Evolutionary conservation across 2,329 filamentous ascomycete species (phyloP).

Genomic region (Scorias spongiosa): DNA sequence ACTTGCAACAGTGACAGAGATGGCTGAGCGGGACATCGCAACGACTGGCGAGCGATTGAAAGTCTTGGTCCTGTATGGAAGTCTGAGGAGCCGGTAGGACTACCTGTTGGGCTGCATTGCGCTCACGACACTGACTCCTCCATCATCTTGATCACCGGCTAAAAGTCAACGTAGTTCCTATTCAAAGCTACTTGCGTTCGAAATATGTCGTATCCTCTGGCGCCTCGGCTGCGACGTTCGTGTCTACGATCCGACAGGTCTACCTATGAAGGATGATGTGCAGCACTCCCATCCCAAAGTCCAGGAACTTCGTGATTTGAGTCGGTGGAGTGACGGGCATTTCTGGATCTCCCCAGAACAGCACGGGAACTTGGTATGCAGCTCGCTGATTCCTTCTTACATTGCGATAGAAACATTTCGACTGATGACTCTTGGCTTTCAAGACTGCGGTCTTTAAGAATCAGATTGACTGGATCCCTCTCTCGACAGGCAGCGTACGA

Average conservation of each 20-base stretch:
- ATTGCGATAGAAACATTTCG: background rate
- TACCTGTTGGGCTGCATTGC: slow-evolving; percentile 17
- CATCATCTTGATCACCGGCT: background rate
- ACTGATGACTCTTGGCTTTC: slow-evolving; percentile 1
- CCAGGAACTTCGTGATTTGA: slow-evolving; percentile 45
- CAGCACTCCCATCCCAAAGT: slow-evolving; percentile 45
- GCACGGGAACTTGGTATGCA: slow-evolving; percentile 43
- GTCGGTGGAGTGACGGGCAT: slow-evolving; percentile 50
- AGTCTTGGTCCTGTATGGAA: slow-evolving; percentile 47
- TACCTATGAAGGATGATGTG: slow-evolving; percentile 49
- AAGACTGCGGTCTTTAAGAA: slow-evolving; percentile 53
- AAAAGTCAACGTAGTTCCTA: slow-evolving; percentile 34
- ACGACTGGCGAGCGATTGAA: slow-evolving; percentile 30
- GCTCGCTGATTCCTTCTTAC: slow-evolving; percentile 7
- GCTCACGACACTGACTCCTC: background rate
- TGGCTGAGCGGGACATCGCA: slow-evolving; percentile 35
- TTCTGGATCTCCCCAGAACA: slow-evolving; percentile 52
- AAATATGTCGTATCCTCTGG: slow-evolving; percentile 44
- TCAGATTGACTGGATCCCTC: slow-evolving; percentile 56
- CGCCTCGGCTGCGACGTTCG: slow-evolving; percentile 52
- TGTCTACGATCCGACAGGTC: slow-evolving; percentile 41
- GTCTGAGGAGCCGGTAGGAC: slow-evolving; percentile 27
- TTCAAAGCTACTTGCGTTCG: slow-evolving; percentile 43
- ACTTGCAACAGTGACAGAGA: slow-evolving; percentile 35
- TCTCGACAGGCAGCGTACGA: slow-evolving; percentile 45